A percentile compares a stretch with the other conserved stretches of the same genome.
phyloP scores from a whole-genome alignment of 2,329 filamentous ascomycete species.

The Aspergillus fijiensis region DNA sequence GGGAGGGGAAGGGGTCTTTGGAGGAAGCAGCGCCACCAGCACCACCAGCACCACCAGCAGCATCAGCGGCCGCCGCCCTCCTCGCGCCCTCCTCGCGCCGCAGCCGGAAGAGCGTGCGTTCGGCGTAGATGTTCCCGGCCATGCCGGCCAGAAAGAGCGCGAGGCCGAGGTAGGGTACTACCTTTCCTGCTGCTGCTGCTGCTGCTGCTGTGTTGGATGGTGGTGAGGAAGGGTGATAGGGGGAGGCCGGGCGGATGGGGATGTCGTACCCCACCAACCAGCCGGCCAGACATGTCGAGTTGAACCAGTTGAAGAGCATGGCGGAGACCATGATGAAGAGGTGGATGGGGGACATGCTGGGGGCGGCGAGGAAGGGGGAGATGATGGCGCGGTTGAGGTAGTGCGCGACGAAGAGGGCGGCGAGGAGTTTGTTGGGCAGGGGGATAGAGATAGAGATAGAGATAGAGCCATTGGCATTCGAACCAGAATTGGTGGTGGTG shows the following conservation, averaged over 20 bases:
- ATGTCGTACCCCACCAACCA: slow-evolving; percentile 81
- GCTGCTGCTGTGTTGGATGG: neutral
- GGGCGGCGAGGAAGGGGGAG: slow-evolving; percentile 74
- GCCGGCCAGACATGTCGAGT: slow-evolving; percentile 72
- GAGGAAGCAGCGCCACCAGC: neutral
- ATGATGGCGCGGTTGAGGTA: slow-evolving; percentile 87
- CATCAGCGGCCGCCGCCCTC: slow-evolving; percentile 43
- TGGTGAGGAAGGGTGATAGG: neutral
- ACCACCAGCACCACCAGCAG: neutral
- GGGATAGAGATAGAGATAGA: slow-evolving; percentile 24
- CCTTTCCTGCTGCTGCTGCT: too few relatives aligned
- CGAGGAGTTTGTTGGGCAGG: slow-evolving; percentile 37
- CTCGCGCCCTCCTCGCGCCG: slow-evolving; percentile 63
- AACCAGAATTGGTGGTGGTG: neutral
- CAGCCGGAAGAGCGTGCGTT: slow-evolving; percentile 86
- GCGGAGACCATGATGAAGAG: slow-evolving; percentile 64
- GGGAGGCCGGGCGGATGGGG: slow-evolving; percentile 3
- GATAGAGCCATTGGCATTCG: too few relatives aligned
- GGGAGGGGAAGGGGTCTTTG: slow-evolving; percentile 43
- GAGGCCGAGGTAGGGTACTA: slow-evolving; percentile 61
- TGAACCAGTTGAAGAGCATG: slow-evolving; percentile 73
- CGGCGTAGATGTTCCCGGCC: slow-evolving; percentile 79
- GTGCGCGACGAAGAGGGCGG: slow-evolving; percentile 65
- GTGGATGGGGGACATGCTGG: slow-evolving; percentile 91
- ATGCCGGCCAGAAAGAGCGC: slow-evolving; percentile 75